Evolutionary conservation across 108 stramenopile genomes (phyloP), one percentile per base, ranked within the genome.

Genomic region (Cyclotella distinguenda): DNA sequence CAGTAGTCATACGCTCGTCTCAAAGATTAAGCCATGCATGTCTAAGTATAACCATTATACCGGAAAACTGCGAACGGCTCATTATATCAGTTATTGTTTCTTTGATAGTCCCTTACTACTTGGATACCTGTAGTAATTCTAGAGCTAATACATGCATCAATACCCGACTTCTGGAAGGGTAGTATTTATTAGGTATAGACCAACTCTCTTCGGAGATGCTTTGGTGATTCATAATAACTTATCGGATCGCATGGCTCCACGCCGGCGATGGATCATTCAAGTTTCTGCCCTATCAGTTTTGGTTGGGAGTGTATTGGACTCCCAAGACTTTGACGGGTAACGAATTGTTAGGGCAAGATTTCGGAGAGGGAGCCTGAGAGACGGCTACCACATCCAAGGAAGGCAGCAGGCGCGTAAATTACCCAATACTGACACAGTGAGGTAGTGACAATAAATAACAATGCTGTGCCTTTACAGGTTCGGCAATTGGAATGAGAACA

Each of bases 21-120:
- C 94, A 96, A 97, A 97, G 97, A 97, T 96, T 97, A 97, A 98
- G 97, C 95, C 97, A 98, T 98, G 97, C 97, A 96, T 95, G 97
- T 98, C 90, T 96, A 95, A 96, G 97, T 98, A 96, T 93, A 96
- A 89, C 82, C 82, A 47, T 83, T 81, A 79, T 86, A 89, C 88
- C 80, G 83, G 82, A 82, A 90, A 86, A 90, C 89, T 90, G 89
- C 86, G 89, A 87, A 90, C 82, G 84, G 88, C 97, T 98, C 97
- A 98, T 98, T 98, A 98, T 95, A 98, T 96, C 97, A 98, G 95
- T 96, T 90, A 91, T 96, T 86, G 86, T 96, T 96, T 91, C 88
- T 96, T 97, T 96, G 96, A 96, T 92, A 93, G 86, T 96, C 88
- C 90, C 88, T 94, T 92, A 87, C 89, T 95, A 95, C 87, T 90